These are phyloP conservation scores for Clitoria ternatea DNA, from an alignment of 306 rosid genomes.

Conservation along the genomic window DNA sequence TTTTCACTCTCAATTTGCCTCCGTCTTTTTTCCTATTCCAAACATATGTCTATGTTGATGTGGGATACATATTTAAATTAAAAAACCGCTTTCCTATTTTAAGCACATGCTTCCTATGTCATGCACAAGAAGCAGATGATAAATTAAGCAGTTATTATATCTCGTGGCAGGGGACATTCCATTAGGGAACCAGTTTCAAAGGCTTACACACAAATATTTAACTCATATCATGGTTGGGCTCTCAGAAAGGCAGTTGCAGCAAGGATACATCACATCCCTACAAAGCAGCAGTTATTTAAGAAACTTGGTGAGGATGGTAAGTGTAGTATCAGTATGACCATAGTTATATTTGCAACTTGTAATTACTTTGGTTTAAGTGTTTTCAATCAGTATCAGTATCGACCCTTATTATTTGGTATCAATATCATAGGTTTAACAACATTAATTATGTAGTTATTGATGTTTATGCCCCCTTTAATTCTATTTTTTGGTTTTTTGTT, in stretches of 20 bases:
- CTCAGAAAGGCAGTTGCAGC: conserved; percentile 75
- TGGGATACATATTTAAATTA: too few relatives aligned
- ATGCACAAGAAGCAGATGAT: neutral
- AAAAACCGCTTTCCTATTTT: neutral
- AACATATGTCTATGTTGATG: too few relatives aligned
- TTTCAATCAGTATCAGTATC: too few relatives aligned
- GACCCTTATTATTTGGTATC: too few relatives aligned
- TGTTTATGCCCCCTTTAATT: neutral
- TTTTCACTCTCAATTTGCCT: too few relatives aligned
- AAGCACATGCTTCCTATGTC: neutral
- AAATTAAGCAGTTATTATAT: conserved; percentile 1
- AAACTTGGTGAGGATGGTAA: conserved; percentile 55
- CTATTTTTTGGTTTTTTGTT: neutral
- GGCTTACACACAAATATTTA: conserved; percentile 52
- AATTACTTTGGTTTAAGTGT: neutral
- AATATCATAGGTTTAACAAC: neutral
- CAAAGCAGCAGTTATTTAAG: conserved; percentile 16
- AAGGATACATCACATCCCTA: conserved; percentile 18
- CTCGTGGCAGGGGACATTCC: conserved; percentile 59
- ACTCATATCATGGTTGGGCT: conserved; percentile 73
- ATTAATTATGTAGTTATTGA: neutral
- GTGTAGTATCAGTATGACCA: conserved; percentile 29
- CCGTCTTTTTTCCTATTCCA: too few relatives aligned
- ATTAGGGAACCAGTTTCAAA: conserved; percentile 61
- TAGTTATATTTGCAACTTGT: neutral